Conservation (phyloP, 257 asterid genomes). For the Solanum pimpinellifolium region DNA sequence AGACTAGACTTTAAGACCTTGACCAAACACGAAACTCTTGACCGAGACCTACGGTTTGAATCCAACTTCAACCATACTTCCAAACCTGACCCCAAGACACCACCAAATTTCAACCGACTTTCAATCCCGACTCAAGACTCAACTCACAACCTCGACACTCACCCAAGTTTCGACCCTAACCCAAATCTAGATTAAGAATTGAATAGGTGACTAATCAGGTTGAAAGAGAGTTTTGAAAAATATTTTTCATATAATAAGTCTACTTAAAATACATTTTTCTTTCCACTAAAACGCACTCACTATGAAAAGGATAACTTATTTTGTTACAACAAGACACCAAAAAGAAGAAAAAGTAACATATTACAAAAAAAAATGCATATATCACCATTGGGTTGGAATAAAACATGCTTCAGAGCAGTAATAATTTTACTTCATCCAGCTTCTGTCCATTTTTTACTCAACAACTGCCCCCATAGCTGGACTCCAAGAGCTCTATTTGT, state of each 20-base stretch:
- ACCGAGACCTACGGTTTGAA: not conserved
- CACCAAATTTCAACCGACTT: not conserved
- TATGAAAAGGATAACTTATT: too few species aligned
- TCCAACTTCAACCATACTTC: not conserved
- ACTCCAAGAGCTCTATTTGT: not conserved
- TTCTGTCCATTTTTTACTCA: not conserved
- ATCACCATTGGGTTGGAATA: not conserved
- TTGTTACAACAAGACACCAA: not conserved
- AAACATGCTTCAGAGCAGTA: not conserved
- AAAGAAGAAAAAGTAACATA: not conserved
- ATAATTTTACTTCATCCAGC: not conserved
- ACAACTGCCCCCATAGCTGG: not conserved
- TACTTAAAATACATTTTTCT: too few species aligned
- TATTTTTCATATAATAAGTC: too few species aligned
- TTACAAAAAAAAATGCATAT: not conserved
- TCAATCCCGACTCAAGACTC: not conserved
- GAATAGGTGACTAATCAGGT: not conserved
- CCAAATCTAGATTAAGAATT: not conserved
- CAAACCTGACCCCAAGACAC: not conserved
- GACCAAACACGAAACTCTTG: not conserved
- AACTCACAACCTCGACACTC: too few species aligned
- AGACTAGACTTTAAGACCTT: not conserved
- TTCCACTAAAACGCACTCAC: not conserved
- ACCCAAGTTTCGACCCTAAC: not conserved
- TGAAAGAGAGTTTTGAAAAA: not conserved